Evolutionary conservation across 345 rosid species (phyloP), one percentile per base, ranked within the genome.

Genomic region (Nasturtium officinale): DNA sequence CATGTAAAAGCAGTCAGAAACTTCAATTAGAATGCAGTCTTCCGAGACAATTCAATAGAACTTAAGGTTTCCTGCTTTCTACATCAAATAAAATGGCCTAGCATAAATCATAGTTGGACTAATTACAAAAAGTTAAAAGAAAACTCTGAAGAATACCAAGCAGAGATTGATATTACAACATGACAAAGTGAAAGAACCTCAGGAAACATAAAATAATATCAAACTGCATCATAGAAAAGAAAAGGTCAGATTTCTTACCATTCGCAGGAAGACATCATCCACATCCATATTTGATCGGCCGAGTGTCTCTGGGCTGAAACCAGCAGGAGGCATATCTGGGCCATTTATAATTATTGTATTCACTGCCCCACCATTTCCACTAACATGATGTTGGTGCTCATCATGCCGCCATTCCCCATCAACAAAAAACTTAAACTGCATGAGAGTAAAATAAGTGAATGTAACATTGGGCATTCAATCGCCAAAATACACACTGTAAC

Each of bases 401-500:
- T 92, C 99, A 23, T 92, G 87, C 76, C 85, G 84, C 99, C 98
- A 90, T 74, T 90, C 87, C 78, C 88, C 98, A 83, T 96, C 99
- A 51, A 96, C 92, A 73, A 47, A 78, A 77, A 96, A 96, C 76
- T 92, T 96, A 79, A 76, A 96, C 99, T 96, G 91, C 84, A 77
- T 53, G 59, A 75, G 43, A 77, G n/a, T 38, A 71, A 79, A 62
- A 79, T 6, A 67, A 50, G 3, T 10, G 40, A 74, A 64, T 59
- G 73, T 79, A 63, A 74, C 55, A 70, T 54, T 54, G 9, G 18
- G 20, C 21, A 50, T 59, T 37, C 48, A 59, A 42, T 21, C 32
- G 13, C 35, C 29, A 40, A 40, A 42, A 20, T 28, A 48, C 6
- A 25, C 25, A 23, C 25, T 52, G 38, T 38, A 40, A 26, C 23